Evolutionary conservation across 2,329 filamentous ascomycete species (phyloP).

Genomic region (Emergomyces orientalis): DNA sequence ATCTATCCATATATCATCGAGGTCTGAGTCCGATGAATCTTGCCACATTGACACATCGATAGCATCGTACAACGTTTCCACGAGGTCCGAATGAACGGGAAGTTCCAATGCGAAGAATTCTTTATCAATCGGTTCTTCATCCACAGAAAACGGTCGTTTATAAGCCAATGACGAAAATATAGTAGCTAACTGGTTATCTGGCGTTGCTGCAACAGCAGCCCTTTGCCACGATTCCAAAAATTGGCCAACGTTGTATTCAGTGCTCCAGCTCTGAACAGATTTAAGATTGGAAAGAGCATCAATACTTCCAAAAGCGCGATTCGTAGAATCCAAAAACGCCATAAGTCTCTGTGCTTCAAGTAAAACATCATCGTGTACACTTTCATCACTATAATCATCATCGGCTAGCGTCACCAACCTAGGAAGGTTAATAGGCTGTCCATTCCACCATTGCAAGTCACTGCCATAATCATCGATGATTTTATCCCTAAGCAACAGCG

Average conservation of each 20-base stretch:
- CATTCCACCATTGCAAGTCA: slow-evolving; percentile 55
- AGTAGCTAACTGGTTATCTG: slow-evolving; percentile 34
- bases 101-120: slow-evolving; percentile 34
- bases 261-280: slow-evolving; percentile 14
- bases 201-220: slow-evolving; percentile 36
- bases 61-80: slow-evolving; percentile 45
- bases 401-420: slow-evolving; percentile 42
- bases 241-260: slow-evolving; percentile 25
- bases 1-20: slow-evolving; percentile 41
- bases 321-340: slow-evolving; percentile 50
- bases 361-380: slow-evolving; percentile 37
- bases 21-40: slow-evolving; percentile 30
- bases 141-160: slow-evolving; percentile 26
- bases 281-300: slow-evolving; percentile 38
- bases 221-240: slow-evolving; percentile 44
- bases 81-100: slow-evolving; percentile 28
- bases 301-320: slow-evolving; percentile 50
- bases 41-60: slow-evolving; percentile 45
- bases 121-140: slow-evolving; percentile 23
- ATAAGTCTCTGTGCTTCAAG: slow-evolving; percentile 53
- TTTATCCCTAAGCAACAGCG: slow-evolving; percentile 43
- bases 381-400: slow-evolving; percentile 24
- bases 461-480: slow-evolving; percentile 44
- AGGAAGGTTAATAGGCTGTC: slow-evolving; percentile 42
- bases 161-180: slow-evolving; percentile 40